Evolutionary conservation across 441 rosid species (phyloP).

Genomic region (Populus hybrid): DNA sequence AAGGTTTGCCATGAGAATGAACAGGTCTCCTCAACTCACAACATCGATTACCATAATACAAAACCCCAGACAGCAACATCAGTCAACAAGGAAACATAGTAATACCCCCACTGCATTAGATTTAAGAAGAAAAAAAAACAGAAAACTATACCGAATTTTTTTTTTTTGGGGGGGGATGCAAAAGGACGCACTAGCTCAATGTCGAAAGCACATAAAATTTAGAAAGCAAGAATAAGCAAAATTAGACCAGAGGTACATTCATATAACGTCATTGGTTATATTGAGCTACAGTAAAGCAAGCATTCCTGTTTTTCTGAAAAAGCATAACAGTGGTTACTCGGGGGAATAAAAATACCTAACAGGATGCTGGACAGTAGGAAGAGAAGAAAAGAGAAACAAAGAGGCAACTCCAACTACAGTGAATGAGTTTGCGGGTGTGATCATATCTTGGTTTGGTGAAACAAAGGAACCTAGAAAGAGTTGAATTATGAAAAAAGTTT

Average conservation of each 20-base stretch:
- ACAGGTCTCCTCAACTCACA: constrained; percentile 10
- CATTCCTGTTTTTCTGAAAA: no score
- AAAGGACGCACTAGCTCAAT: no score
- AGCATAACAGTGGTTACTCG: not conserved
- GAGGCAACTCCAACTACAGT: not conserved
- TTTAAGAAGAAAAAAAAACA: no score
- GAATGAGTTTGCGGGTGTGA: not conserved
- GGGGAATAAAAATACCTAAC: not conserved
- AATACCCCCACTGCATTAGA: no score
- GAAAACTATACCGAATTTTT: no score
- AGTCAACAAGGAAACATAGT: not conserved
- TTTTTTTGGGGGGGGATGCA: no score
- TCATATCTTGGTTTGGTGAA: not conserved
- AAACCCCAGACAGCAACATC: not conserved
- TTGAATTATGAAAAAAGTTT: not conserved
- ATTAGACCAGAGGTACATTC: no score
- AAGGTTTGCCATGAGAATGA: constrained; percentile 13
- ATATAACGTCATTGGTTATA: no score
- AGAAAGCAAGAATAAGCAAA: no score
- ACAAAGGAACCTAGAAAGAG: not conserved
- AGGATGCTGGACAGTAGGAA: not conserved
- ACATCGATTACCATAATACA: constrained; percentile 29
- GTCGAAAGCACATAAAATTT: no score
- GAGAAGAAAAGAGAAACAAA: not conserved
- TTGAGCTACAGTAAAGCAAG: no score